Conservation (phyloP, 345 rosid genomes). For the Kernera saxatilis region DNA sequence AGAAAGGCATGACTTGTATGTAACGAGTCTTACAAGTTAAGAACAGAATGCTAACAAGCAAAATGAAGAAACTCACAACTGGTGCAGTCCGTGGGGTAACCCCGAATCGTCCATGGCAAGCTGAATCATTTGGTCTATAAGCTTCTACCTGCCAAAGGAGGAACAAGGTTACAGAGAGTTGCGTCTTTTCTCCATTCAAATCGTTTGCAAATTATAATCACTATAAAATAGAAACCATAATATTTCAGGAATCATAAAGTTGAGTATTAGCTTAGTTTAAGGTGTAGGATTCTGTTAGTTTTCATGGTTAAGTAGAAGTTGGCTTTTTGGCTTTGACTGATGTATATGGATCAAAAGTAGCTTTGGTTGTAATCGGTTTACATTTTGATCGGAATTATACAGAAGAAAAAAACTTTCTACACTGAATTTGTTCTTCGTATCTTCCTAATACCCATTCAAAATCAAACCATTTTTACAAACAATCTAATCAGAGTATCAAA, state of each 20-base stretch:
- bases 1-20: not conserved
- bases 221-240: not conserved
- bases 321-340: not conserved
- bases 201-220: not conserved
- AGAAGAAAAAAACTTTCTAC: too few relatives aligned
- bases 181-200: not conserved
- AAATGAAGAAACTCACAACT: slow-evolving; percentile 43
- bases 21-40: not conserved
- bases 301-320: not conserved
- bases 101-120: slow-evolving; percentile 89
- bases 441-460: not conserved
- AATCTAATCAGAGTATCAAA: not conserved
- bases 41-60: not conserved
- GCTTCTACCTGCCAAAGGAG: slow-evolving; percentile 72
- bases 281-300: not conserved
- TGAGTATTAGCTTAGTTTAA: not conserved
- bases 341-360: not conserved
- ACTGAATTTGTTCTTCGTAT: not conserved
- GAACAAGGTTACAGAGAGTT: not conserved
- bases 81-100: slow-evolving; percentile 84
- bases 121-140: slow-evolving; percentile 88
- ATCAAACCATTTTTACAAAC: not conserved
- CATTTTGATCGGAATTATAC: not conserved
- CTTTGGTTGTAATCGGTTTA: not conserved
- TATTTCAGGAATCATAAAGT: not conserved